Base-by-base conservation (phyloP, 257 asterid species). In the Lantana camara region DNA sequence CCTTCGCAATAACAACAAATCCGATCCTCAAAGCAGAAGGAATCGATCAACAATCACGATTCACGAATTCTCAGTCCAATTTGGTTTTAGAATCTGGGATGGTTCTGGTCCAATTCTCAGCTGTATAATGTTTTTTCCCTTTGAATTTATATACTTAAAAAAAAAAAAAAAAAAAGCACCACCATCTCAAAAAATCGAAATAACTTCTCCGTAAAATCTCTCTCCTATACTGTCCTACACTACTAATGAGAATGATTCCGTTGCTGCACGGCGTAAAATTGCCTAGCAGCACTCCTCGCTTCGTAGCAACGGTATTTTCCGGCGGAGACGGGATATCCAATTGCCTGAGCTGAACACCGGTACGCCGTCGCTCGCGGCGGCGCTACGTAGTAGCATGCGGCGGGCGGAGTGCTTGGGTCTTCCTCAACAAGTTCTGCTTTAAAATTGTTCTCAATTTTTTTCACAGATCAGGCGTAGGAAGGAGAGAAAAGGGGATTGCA, bases 191-290 rank as follows among this genome's bases (percentile, higher is more conserved):
- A n/a, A 62, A 55, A 48, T 14, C 27, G 62, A 46, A 76, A 64
- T 42, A n/a, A n/a, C n/a, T 32, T 35, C 71, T 66, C 35, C 68
- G 54, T 22, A 24, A 29, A 22, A 2, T 27, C 5, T 5, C 5
- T 27, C 35, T 50, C 8, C 61, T 44, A 20, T 30, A 8, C 23
- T 42, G 42, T 19, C 55, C 71, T 56, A 2, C 5, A 56, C 35
- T 51, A 55, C 74, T 68, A 71, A 21, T 64, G 73, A 54, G 64
- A 34, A 14, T 32, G 47, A 66, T 66, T 79, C 66, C 80, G 50
- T 30, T 5, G 53, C 21, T 80, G 69, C 69, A 55, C 68, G 7
- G 49, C 64, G 68, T 67, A 41, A 8, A 54, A 47, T 21, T 54
- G 75, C 69, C 72, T 65, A 22, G 62, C 32, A 27, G 32, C 58